Conservation (phyloP, 208 protist species). For the Histomonas meleagridis region DNA sequence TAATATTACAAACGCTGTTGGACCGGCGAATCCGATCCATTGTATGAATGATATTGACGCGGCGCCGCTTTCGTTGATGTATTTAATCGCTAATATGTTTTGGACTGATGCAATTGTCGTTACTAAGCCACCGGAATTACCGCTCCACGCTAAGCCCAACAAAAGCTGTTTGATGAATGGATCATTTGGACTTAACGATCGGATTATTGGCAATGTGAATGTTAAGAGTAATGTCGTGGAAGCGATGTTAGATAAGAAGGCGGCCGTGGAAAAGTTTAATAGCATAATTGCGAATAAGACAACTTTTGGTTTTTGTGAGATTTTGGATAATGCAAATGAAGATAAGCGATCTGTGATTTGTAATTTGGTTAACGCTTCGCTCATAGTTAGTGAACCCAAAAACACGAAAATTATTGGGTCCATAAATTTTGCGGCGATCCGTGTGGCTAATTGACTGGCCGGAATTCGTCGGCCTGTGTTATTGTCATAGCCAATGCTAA, state of each 20-base stretch:
- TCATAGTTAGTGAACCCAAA: background rate
- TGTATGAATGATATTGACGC: slow-evolving; percentile 14
- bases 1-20: background rate
- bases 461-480: background rate
- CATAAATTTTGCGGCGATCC: slow-evolving; percentile 18
- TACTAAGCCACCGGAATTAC: background rate
- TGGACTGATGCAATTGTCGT: slow-evolving; percentile 12
- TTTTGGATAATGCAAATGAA: background rate
- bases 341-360: slow-evolving; percentile 25
- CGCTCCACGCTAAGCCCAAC: background rate
- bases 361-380: background rate
- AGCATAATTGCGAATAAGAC: background rate
- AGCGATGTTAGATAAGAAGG: slow-evolving; percentile 12
- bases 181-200: background rate
- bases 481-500: slow-evolving; percentile 1
- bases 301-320: background rate
- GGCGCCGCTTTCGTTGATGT: slow-evolving; percentile 2
- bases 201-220: slow-evolving; percentile 6
- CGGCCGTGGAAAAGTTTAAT: background rate
- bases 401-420: slow-evolving; percentile 34
- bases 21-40: slow-evolving; percentile 8
- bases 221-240: background rate
- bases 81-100: slow-evolving; percentile 33
- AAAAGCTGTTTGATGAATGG: background rate
- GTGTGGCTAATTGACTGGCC: background rate